Base-by-base conservation (phyloP, 148 eudicot genomes). In the Rhododendron simsii region DNA sequence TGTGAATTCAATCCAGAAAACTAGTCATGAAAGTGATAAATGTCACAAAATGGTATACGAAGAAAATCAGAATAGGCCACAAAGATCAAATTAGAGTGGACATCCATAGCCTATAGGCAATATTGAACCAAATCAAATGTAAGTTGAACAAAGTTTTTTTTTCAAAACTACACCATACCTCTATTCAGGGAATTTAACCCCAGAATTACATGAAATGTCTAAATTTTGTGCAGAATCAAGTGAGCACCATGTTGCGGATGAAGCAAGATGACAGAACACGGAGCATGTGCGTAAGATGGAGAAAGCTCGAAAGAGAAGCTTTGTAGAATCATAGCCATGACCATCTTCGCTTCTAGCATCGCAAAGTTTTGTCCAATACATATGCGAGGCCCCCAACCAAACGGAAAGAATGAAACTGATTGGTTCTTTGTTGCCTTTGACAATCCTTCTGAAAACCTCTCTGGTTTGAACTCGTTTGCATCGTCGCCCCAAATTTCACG, bases 191-290 rank as follows among this genome's bases (percentile, higher is more conserved):
- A 79, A 47, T n/a, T n/a, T 47, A 79, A 79, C 14, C 37, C 55
- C 81, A 0, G 48, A 45, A 23, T 23, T 23, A 39, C 21, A 2
- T 0, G 48, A 37, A 59, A 63, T 44, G 26, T 53, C 81, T 80
- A 86, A 6, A 86, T 23, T 41, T 82, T 82, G 69, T 21, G 84
- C 15, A 86, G 53, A 71, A 86, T 71, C 80, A 86, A 73, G 55
- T 81, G 87, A 69, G 87, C 85, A n/a, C 88, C 88, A 57, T 81
- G 45, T 75, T 82, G 88, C 2, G 88, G 88, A 82, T 82, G 81
- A 41, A 86, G 55, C 41, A 79, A 53, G 6, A 57, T 9, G 26
- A 44, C 0, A 73, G 47, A 4, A 14, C n/a, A 21, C 0, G 88
- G 88, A 50, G 88, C 85, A 44, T 86, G 87, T 3, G 88, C 0